These are phyloP conservation scores for Rhizoctonia solani DNA, from an alignment of 1,284 basidiomycete genomes.

Conservation along the genomic window DNA sequence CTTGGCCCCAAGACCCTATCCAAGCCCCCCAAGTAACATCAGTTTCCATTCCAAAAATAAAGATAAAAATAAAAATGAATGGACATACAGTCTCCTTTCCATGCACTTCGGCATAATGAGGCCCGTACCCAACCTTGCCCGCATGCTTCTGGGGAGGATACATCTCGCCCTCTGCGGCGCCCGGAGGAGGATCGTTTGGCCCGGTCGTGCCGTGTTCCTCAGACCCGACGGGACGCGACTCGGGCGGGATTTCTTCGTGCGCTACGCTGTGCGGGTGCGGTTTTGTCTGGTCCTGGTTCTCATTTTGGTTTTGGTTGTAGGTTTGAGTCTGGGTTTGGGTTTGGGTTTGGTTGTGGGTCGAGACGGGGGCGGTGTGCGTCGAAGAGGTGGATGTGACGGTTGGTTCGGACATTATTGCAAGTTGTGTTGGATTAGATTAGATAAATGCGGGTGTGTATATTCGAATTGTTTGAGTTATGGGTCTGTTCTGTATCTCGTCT, in stretches of 20 bases:
- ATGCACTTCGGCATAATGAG: slow-evolving; percentile 45
- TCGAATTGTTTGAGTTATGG: too few relatives aligned
- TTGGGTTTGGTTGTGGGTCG: too few relatives aligned
- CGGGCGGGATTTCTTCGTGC: slow-evolving; percentile 5
- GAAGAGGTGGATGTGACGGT: not conserved
- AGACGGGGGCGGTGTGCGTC: slow-evolving; percentile 4
- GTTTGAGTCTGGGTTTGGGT: too few relatives aligned
- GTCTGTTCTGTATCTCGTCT: too few relatives aligned
- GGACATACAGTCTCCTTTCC: slow-evolving; percentile 28
- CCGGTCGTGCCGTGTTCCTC: not conserved
- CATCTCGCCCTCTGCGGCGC: slow-evolving; percentile 20
- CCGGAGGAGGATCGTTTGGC: slow-evolving; percentile 3
- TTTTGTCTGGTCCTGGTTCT: too few relatives aligned
- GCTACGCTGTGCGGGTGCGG: slow-evolving; percentile 15
- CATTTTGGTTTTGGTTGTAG: too few relatives aligned
- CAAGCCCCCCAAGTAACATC: not conserved
- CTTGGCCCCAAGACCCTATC: slow-evolving; percentile 38
- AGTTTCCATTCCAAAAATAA: not conserved
- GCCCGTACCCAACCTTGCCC: slow-evolving; percentile 51
- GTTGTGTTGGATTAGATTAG: too few relatives aligned
- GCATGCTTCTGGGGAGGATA: slow-evolving; percentile 51
- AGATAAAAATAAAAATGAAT: too few relatives aligned
- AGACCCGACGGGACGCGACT: slow-evolving; percentile 8
- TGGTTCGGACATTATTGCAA: slow-evolving; percentile 9
- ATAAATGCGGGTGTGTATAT: too few relatives aligned